Base-by-base conservation (phyloP, 495 filamentous ascomycete genomes). In the Xylaria cubensis region DNA sequence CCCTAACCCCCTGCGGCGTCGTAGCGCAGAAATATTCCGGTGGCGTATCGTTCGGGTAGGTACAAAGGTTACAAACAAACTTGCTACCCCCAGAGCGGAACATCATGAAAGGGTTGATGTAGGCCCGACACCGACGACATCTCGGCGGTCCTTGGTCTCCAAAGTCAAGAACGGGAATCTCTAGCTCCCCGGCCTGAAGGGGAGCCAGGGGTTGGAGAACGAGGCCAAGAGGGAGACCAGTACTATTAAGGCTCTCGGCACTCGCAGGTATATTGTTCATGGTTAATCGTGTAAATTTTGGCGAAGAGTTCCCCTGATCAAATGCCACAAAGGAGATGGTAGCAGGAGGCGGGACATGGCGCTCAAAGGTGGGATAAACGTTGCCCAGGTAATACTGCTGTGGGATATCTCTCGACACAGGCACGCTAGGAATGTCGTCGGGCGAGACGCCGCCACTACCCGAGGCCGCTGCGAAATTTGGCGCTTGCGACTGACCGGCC, bases 31-130 rank as follows among this genome's bases (percentile, higher is more conserved):
- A 98, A 80, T 99, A 99, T 76, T 98, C 96, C 1, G 92, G 81
- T 1, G 93, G 85, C 6, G 97, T 95, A 80, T 99, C 97, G 79
- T 98, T 98, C 4, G 97, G 93, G 82, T 97, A 97, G 29, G 91
- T 95, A 83, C 96, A 99, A 86, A 99, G 95, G 77, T 99, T 99
- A 82, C 96, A 99, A 68, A 97, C 94, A 76, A 98, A 97, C 80
- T 95, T 97, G 81, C 93, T 97, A 44, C 96, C 96, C 34, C 95
- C 96, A 5, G 93, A 93, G 61, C 91, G 88, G 86, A 99, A 99
- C 69, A 92, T 92, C 96, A 98, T 98, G 80, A 98, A 99, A 13
- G 96, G 96, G 77, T 99, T 99, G 82, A 99, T 97, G 80, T 99
- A 99, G 17, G 96, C 92, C 77, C 96, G 86, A 83, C 96, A 99